Conservation (phyloP, 2,329 filamentous ascomycete genomes). For the Alternaria ventricosa region DNA sequence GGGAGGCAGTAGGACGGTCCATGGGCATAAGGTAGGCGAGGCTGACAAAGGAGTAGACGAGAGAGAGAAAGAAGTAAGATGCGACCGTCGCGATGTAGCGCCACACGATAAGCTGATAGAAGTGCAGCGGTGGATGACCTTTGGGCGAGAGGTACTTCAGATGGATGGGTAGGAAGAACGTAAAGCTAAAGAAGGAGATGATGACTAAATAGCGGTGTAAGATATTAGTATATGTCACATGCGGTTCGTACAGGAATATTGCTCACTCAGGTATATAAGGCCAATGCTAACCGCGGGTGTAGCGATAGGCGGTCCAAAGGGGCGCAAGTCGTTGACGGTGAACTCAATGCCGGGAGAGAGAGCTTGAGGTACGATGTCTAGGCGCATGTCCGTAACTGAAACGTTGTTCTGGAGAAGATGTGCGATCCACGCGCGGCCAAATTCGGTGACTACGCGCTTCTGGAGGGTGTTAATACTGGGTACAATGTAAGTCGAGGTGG, state of each 20-base stretch:
- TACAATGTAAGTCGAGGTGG: constrained; percentile 58
- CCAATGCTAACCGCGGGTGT: constrained; percentile 67
- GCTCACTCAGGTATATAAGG: constrained; percentile 56
- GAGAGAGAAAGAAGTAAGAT: constrained; percentile 67
- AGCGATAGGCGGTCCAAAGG: constrained; percentile 62
- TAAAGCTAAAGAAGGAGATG: constrained; percentile 69
- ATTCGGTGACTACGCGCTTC: constrained; percentile 52
- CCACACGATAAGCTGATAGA: constrained; percentile 65
- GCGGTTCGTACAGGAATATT: neutral
- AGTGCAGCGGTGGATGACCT: constrained; percentile 64
- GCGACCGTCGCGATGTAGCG: constrained; percentile 62
- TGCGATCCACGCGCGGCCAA: constrained; percentile 57
- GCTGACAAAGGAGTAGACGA: constrained; percentile 67
- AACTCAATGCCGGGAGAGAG: constrained; percentile 64
- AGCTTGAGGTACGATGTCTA: constrained; percentile 58
- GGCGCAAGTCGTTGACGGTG: constrained; percentile 63
- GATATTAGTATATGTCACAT: neutral
- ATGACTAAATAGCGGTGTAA: constrained; percentile 62
- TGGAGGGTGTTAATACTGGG: constrained; percentile 59
- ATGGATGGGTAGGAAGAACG: constrained; percentile 69
- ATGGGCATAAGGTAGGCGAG: constrained; percentile 70
- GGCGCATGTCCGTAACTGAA: constrained; percentile 44
- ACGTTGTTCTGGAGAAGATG: constrained; percentile 24
- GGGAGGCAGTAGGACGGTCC: constrained; percentile 52
- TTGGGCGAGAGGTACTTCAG: constrained; percentile 62